Evolutionary conservation across 805 yeast species (phyloP), one percentile per base, ranked within the genome.

Genomic region (Scheffersomyces lignosus): DNA sequence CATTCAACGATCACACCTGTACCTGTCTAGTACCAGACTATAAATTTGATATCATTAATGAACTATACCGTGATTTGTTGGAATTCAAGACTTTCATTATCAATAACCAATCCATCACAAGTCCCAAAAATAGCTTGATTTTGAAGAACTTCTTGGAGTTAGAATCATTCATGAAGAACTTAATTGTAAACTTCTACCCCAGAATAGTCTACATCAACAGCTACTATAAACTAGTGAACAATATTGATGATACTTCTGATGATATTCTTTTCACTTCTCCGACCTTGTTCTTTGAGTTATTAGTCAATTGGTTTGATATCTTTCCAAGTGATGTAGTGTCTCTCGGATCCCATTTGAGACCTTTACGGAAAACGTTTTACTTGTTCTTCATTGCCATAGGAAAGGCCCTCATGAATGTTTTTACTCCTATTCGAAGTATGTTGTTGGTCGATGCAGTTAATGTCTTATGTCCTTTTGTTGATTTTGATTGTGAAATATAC

Each of bases 301-400:
- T 62, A 14, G 58, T 51, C n/a, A 52, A 54, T 20, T 69, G 72
- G 70, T 59, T 62, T 37, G 57, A 49, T 23, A 49, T 58, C 31
- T 52, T 56, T 33, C 71, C 72, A 2, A 58, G 63, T 25, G 62
- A 62, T 16, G 52, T 57, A 8, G 38, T 54, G 34, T 49, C 67
- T 5, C 41, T 59, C 37, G 62, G 66, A 1, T 40, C 58, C 8
- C 39, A 41, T 2, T 44, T 52, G 28, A 41, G 54, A 18, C 65
- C 71, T 0, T 44, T 62, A 13, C 61, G 60, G 33, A 60, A 59
- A 36, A 54, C 61, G 3, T 54, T 66, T 32, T 61, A 60, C 37
- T 49, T 67, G 25, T 65, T 66, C 31, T 67, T 46, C 44, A 51
- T 45, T 18, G 66, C 68, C 1, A 46, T 64, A 17, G 73, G 70